These are phyloP conservation scores for Penstemon davidsonii DNA, from an alignment of 257 asterid species.

Conservation along the genomic window DNA sequence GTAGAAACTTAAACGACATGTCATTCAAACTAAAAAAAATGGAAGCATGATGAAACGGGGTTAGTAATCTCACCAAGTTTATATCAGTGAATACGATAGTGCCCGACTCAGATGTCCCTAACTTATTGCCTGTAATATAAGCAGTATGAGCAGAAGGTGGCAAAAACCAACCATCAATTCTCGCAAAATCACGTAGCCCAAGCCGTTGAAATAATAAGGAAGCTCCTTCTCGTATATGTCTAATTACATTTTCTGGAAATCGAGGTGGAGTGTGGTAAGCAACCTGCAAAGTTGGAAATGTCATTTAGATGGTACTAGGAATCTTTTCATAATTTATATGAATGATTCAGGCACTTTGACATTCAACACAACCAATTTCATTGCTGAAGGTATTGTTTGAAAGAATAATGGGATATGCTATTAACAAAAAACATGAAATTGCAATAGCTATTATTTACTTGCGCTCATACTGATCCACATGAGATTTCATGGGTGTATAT, in stretches of 20 bases:
- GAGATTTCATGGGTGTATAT: too few species aligned
- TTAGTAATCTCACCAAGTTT: slow-evolving; percentile 61
- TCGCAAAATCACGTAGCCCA: slow-evolving; percentile 87
- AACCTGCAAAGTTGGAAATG: slow-evolving; percentile 48
- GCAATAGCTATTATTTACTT: neutral
- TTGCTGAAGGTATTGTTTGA: neutral
- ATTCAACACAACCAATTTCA: neutral
- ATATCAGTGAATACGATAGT: slow-evolving; percentile 79
- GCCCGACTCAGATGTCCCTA: slow-evolving; percentile 64
- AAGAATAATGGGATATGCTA: neutral
- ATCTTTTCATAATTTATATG: too few species aligned
- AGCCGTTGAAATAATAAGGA: slow-evolving; percentile 67
- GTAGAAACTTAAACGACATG: slow-evolving; percentile 22
- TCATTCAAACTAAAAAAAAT: slow-evolving; percentile 15
- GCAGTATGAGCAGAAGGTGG: slow-evolving; percentile 56
- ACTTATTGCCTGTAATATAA: slow-evolving; percentile 52
- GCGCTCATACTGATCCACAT: neutral
- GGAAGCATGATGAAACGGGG: slow-evolving; percentile 20
- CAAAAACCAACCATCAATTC: slow-evolving; percentile 92
- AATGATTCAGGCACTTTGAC: neutral
- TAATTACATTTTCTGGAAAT: slow-evolving; percentile 64
- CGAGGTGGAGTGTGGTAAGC: slow-evolving; percentile 91
- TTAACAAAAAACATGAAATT: neutral
- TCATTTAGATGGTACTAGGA: neutral
- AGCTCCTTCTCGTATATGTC: slow-evolving; percentile 79